These are phyloP conservation scores for Starmera dryadoides DNA, from an alignment of 805 yeast species.

Conservation along the genomic window DNA sequence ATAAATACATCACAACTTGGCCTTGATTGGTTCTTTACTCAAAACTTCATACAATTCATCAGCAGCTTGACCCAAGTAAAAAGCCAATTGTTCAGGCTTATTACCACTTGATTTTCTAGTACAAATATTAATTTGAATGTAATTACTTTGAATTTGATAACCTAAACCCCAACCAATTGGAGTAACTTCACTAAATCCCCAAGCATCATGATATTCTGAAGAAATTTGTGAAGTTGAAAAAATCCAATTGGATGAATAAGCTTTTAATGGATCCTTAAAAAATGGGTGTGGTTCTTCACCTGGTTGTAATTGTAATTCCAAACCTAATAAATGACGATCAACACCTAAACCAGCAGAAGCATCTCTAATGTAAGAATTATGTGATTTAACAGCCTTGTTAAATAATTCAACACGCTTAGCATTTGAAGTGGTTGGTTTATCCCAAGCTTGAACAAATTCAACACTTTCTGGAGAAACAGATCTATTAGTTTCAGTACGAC, in stretches of 20 bases:
- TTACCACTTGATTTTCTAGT: slow-evolving; percentile 56
- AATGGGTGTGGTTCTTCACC: slow-evolving; percentile 56
- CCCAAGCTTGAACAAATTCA: slow-evolving; percentile 69
- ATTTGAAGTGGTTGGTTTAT: slow-evolving; percentile 35
- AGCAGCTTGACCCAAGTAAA: slow-evolving; percentile 70
- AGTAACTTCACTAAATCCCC: slow-evolving; percentile 94
- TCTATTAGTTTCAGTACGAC: slow-evolving; percentile 93
- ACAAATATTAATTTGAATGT: slow-evolving; percentile 80
- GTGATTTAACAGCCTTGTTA: slow-evolving; percentile 66
- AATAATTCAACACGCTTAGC: slow-evolving; percentile 60
- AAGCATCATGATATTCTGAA: slow-evolving; percentile 78
- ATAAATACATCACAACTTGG: slow-evolving; percentile 7
- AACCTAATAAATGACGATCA: slow-evolving; percentile 90
- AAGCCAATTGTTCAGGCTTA: slow-evolving; percentile 50
- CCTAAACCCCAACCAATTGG: slow-evolving; percentile 93
- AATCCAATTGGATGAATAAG: slow-evolving; percentile 79
- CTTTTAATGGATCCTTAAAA: slow-evolving; percentile 68
- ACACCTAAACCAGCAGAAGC: slow-evolving; percentile 87
- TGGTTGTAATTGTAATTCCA: slow-evolving; percentile 59
- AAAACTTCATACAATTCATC: slow-evolving; percentile 72
- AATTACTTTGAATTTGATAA: slow-evolving; percentile 82
- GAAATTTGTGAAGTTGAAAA: slow-evolving; percentile 86
- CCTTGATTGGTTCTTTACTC: slow-evolving; percentile 9
- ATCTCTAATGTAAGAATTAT: slow-evolving; percentile 60
- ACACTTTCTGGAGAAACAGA: slow-evolving; percentile 68